Conservation (phyloP, 1,284 basidiomycete species). For the Apiotrichum akiyoshidainum region DNA sequence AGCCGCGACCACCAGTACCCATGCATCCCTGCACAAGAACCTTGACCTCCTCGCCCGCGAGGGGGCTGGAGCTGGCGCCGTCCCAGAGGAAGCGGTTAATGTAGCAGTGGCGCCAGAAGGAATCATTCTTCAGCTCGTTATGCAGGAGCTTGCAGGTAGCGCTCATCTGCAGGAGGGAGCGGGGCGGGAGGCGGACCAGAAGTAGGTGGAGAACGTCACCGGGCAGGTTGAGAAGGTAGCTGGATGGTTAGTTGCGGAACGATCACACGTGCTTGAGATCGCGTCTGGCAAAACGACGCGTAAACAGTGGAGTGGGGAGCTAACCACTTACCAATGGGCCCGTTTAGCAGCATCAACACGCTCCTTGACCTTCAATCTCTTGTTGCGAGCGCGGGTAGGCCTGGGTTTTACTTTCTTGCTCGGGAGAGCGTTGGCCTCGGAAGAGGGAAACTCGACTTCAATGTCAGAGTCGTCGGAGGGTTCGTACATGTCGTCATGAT, state of each 20-base stretch:
- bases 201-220: conserved; percentile 41
- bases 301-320: neutral
- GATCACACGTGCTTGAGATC: conserved; percentile 8
- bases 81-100: conserved; percentile 42
- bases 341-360: conserved; percentile 6
- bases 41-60: conserved; percentile 26
- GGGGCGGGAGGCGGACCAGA: conserved; percentile 38
- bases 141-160: conserved; percentile 34
- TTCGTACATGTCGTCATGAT: neutral
- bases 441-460: conserved; percentile 11
- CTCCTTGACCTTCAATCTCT: conserved; percentile 24
- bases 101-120: conserved; percentile 45
- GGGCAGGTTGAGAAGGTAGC: conserved; percentile 40
- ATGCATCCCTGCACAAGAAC: conserved; percentile 25
- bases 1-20: conserved; percentile 17
- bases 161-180: conserved; percentile 32
- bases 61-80: conserved; percentile 20
- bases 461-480: neutral
- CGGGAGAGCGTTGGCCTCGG: conserved; percentile 15
- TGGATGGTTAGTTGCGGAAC: conserved; percentile 13
- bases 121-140: conserved; percentile 33
- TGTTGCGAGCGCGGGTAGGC: conserved; percentile 8
- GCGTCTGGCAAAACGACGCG: neutral
- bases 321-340: conserved; percentile 25
- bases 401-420: conserved; percentile 12